Evolutionary conservation across 2,329 filamentous ascomycete species (phyloP), one percentile per base, ranked within the genome.

Genomic region (Paraconiothyrium sp.): DNA sequence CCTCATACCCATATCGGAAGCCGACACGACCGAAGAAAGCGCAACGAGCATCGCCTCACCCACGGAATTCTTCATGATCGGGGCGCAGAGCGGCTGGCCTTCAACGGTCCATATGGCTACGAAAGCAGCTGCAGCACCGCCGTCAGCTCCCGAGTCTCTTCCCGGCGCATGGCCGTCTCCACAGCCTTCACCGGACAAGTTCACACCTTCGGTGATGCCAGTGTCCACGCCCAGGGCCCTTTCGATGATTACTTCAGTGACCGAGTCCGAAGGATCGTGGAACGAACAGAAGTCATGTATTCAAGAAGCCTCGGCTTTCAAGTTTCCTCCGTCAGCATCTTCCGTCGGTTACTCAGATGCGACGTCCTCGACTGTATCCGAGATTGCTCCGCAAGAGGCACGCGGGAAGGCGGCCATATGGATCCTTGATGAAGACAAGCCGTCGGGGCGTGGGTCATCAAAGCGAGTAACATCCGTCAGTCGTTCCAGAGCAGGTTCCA

Each of bases 31-130:
- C 5, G 63, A 65, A n/a, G 63, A 67, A 46, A 59, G 64, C 24
- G 49, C 27, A 20, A 16, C 39, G 13, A 44, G 57, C 30, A 20
- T 60, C 2, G 54, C 57, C 6, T 68, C 70, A 8, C 67, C 68
- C 7, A 72, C 68, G 1, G 51, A 47, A 1, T 72, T 72, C 55
- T 64, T 72, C 61, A 69, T 72, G 64, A 72, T 66, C 0, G 69
- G 71, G 9, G 67, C 62, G 16, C 54, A 57, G 35, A 63, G 54
- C 20, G 64, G 62, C 2, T 67, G 65, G 67, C 60, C 63, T 24
- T 62, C 63, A 11, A 54, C 52, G 3, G 14, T 57, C 5, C 43
- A 54, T 2, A 58, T 54, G 20, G 34, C 34, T 34, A 47, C 44
- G 10, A 49, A 49, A 27, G 30, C 57, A 22, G 9, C 52, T 14